Percentiles rank a stretch among this genome's conserved stretches.
Conservation (phyloP, 495 filamentous ascomycete species). For the Trichocladium uniseriatum region DNA sequence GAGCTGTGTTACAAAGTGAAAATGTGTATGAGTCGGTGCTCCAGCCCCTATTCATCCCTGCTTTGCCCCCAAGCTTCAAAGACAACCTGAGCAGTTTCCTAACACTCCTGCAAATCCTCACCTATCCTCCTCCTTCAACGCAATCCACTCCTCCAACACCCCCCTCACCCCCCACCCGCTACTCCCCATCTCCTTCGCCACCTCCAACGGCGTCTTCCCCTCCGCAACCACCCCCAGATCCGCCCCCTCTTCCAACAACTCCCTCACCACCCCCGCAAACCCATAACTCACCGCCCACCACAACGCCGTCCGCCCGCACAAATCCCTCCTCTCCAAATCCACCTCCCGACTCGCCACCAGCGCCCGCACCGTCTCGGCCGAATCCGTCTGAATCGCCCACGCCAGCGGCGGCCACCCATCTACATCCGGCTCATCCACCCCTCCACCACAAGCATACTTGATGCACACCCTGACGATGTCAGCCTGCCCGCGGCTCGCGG, state of each 20-base stretch:
- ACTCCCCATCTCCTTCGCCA: neutral
- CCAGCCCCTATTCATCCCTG: too few species aligned
- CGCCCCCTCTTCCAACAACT: conserved; percentile 3
- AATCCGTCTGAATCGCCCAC: conserved; percentile 15
- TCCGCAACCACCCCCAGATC: neutral
- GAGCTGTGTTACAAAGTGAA: too few species aligned
- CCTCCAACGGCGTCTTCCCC: neutral
- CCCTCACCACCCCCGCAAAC: conserved; percentile 7
- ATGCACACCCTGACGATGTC: conserved; percentile 11
- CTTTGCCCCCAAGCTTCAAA: too few species aligned
- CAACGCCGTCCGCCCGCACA: conserved; percentile 4
- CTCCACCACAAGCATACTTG: conserved; percentile 7
- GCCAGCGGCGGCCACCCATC: conserved; percentile 24
- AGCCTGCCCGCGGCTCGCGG: conserved; percentile 8
- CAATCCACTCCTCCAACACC: too few species aligned
- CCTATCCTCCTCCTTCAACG: too few species aligned
- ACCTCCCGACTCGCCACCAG: conserved; percentile 9
- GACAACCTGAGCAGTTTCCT: too few species aligned
- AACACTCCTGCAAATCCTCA: too few species aligned
- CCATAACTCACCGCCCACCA: conserved; percentile 15
- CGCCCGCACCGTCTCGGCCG: conserved; percentile 2
- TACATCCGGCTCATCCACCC: conserved; percentile 16
- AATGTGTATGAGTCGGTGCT: too few species aligned
- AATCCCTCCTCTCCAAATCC: conserved; percentile 12
- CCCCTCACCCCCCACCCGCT: too few species aligned